Base-by-base conservation (phyloP, 345 rosid species). In the Jatropha curcas region DNA sequence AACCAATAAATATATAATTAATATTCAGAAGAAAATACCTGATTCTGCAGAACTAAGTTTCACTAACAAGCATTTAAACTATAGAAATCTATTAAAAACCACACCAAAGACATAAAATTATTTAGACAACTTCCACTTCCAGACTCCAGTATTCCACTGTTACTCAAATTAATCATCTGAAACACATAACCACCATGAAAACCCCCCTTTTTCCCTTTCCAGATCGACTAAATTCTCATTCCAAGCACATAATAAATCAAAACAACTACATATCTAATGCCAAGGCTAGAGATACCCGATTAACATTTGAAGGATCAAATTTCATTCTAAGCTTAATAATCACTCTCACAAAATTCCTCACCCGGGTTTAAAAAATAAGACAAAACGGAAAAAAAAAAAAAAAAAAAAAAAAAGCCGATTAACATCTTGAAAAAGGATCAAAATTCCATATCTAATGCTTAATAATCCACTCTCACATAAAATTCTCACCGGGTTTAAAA, bases 161-260 rank as follows among this genome's bases (percentile, higher is more conserved):
- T 2, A 24, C 3, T 55, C 22, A 34, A 62, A 19, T 25, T n/a
- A 5, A 59, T 25, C 30, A 20, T 27, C 8, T 11, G 4, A 66
- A 48, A 66, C 37, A 9, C 24, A 48, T 0, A 65, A 65, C 11
- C 28, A 22, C 30, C 14, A 25, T 5, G n/a, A 28, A 13, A 59
- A 3, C 20, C 20, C 0, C 12, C 22, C 5, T 33, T 22, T 63
- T 37, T 16, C 19, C 31, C 19, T n/a, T 24, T 60, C 51, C n/a
- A 37, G 62, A 70, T 66, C 67, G 63, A 41, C 52, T 11, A 31
- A 67, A 67, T 22, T 28, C 4, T 58, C 60, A 65, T 14, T 14
- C 34, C 63, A 67, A 63, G 34, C 52, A 45, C 34, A 63, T 7
- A 53, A 46, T 67, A 52, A 60, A 68, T 63, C 48, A 62, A 24